These are phyloP conservation scores for Candida ascalaphidarum DNA, from an alignment of 805 yeast genomes.

Conservation along the genomic window DNA sequence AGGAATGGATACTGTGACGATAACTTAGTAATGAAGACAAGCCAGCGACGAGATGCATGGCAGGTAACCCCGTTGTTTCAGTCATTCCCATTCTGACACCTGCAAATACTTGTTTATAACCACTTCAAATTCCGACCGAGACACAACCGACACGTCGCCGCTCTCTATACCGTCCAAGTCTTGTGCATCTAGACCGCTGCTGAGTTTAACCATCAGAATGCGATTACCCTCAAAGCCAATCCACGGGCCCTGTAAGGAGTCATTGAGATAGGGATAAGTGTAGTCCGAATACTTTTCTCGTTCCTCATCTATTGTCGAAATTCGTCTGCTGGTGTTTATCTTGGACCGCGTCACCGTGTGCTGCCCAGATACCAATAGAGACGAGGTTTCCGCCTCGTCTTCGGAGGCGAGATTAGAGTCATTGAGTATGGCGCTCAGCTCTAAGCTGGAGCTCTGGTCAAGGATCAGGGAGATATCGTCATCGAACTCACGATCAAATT, in stretches of 20 bases:
- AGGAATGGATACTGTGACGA: too few relatives aligned
- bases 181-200: slow-evolving; percentile 4
- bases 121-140: slow-evolving; percentile 11
- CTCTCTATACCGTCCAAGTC: slow-evolving; percentile 11
- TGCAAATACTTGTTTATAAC: slow-evolving; percentile 16
- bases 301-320: slow-evolving; percentile 49
- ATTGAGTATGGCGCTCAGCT: slow-evolving; percentile 1
- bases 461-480: slow-evolving; percentile 17
- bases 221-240: slow-evolving; percentile 47
- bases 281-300: slow-evolving; percentile 43
- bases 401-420: slow-evolving; percentile 12
- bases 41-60: too few relatives aligned
- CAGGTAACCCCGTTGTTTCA: too few relatives aligned
- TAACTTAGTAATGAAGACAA: too few relatives aligned
- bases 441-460: neutral
- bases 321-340: slow-evolving; percentile 10
- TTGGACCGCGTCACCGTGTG: too few relatives aligned
- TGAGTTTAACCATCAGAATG: slow-evolving; percentile 31
- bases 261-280: slow-evolving; percentile 39
- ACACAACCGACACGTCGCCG: slow-evolving; percentile 10
- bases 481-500: slow-evolving; percentile 33
- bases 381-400: too few relatives aligned
- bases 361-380: too few relatives aligned
- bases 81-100: slow-evolving; percentile 31
- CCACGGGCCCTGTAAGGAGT: slow-evolving; percentile 48